Percentiles rank a stretch among this genome's conserved stretches.
Evolutionary conservation across 495 filamentous ascomycete genomes (phyloP).

Genomic region (Aspergillus coremiiformis): DNA sequence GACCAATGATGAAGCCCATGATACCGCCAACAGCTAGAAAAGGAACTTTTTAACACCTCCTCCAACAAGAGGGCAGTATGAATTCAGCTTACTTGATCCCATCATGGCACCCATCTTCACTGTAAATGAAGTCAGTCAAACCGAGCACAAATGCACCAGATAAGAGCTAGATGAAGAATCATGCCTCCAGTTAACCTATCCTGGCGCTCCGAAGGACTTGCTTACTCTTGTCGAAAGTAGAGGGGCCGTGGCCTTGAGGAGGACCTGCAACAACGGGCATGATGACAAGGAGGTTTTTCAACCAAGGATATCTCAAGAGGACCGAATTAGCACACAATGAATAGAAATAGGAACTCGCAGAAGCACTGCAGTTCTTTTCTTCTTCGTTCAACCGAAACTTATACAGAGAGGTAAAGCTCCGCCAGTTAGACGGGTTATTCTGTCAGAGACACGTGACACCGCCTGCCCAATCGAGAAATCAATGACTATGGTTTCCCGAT

Average conservation of each 20-base stretch:
- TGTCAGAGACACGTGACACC: conserved; percentile 14
- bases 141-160: neutral
- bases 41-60: conserved; percentile 9
- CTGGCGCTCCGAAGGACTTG: conserved; percentile 10
- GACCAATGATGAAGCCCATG: conserved; percentile 97
- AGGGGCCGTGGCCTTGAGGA: conserved; percentile 55
- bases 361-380: neutral
- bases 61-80: neutral
- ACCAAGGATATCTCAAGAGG: neutral
- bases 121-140: conserved; percentile 34
- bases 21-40: conserved; percentile 78
- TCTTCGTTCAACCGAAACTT: neutral
- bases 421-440: conserved; percentile 8
- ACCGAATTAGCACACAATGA: neutral
- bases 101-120: conserved; percentile 98
- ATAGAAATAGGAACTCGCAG: neutral
- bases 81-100: conserved; percentile 81
- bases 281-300: conserved; percentile 18
- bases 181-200: no score
- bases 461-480: conserved; percentile 3
- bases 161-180: no score
- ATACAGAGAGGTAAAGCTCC: conserved; percentile 1
- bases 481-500: neutral
- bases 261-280: conserved; percentile 66
- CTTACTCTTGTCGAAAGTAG: conserved; percentile 88